Evolutionary conservation across 139 green algal species (phyloP).

Genomic region (Zygnema cylindricum): DNA sequence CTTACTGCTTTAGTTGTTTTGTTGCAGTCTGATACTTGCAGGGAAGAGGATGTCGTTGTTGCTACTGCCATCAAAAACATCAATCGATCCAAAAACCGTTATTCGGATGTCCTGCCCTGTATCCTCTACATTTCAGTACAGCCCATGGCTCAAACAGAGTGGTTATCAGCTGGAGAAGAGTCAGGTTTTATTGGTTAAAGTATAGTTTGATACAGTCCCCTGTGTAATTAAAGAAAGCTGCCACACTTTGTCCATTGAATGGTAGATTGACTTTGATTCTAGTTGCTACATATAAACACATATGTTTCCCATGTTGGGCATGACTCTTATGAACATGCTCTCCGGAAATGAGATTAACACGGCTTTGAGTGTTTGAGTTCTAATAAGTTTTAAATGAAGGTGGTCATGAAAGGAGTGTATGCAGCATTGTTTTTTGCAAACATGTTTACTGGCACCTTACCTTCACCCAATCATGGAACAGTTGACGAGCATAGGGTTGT

Average conservation of each 20-base stretch:
- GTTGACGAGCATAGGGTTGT: not conserved
- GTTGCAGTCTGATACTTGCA: not conserved
- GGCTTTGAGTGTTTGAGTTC: too few species aligned
- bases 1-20: not conserved
- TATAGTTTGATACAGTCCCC: not conserved
- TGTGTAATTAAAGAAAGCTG: too few species aligned
- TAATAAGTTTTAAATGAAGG: too few species aligned
- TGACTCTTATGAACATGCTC: too few species aligned
- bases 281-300: too few species aligned
- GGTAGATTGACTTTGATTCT: not conserved
- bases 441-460: too few species aligned
- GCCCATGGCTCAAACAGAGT: not conserved
- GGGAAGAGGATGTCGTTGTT: not conserved
- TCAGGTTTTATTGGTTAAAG: not conserved
- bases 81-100: conserved; percentile 37
- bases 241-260: not conserved
- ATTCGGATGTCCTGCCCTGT: conserved; percentile 38
- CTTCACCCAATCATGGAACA: too few species aligned
- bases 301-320: too few species aligned
- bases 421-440: too few species aligned
- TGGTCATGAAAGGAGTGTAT: too few species aligned
- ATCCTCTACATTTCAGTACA: not conserved
- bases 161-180: not conserved
- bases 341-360: too few species aligned
- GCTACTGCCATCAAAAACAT: not conserved